Conservation (phyloP, 2,329 filamentous ascomycete genomes). For the Thermoascus crustaceus region DNA sequence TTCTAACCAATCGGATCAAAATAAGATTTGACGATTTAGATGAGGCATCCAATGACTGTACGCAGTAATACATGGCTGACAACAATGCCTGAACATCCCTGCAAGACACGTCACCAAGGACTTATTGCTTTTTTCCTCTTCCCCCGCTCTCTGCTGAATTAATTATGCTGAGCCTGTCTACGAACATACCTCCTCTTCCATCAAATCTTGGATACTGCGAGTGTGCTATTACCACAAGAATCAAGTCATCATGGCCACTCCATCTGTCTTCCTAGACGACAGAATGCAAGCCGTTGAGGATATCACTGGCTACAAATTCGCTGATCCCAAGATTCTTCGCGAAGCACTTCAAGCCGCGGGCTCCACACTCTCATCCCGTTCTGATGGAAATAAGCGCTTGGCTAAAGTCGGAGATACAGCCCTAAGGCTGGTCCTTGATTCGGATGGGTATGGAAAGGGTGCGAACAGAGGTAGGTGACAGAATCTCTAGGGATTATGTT, state of each 20-base stretch:
- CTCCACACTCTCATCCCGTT: background rate
- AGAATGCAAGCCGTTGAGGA: background rate
- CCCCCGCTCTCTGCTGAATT: no score
- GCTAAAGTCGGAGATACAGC: conserved; percentile 4
- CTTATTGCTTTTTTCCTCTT: no score
- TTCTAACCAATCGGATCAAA: no score
- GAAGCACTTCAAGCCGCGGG: background rate
- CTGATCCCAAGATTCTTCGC: background rate
- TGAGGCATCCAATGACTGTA: no score
- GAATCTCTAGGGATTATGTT: background rate
- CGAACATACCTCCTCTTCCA: no score
- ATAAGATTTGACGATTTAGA: no score
- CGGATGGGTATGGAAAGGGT: background rate
- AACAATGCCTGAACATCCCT: no score
- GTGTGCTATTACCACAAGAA: no score
- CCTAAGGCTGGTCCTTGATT: conserved; percentile 1
- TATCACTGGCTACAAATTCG: background rate
- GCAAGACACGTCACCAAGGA: no score
- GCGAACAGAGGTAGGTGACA: conserved; percentile 1
- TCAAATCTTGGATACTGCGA: no score
- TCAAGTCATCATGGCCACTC: background rate
- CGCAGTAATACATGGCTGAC: no score
- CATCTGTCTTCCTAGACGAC: background rate
- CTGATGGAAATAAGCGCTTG: conserved; percentile 2
- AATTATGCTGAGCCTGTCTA: no score